Conservation (phyloP, 2,329 filamentous ascomycete genomes). For the Aspergillus bombycis region DNA sequence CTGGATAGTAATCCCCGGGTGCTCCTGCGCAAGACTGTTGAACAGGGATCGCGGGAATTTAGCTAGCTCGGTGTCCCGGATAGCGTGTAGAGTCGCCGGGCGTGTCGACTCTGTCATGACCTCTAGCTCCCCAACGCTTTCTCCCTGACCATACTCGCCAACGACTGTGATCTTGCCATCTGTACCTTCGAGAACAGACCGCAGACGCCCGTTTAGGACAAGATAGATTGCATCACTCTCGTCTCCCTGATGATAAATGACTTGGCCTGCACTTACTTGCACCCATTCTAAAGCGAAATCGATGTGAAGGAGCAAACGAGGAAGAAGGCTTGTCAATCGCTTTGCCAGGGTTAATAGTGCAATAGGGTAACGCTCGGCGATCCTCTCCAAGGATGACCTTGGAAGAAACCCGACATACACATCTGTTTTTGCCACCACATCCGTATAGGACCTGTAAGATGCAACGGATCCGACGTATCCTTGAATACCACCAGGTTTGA, state of each 20-base stretch:
- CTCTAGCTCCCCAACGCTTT: conserved; percentile 95
- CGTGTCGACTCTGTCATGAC: conserved; percentile 92
- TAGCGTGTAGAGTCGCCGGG: conserved; percentile 91
- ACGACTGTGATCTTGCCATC: conserved; percentile 82
- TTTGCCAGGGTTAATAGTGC: conserved; percentile 96
- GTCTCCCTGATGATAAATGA: conserved; percentile 90
- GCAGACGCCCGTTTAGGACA: conserved; percentile 87
- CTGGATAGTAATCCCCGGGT: conserved; percentile 97
- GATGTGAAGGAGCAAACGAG: conserved; percentile 89
- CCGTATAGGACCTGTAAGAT: conserved; percentile 93
- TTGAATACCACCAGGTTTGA: conserved; percentile 91
- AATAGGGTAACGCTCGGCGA: conserved; percentile 90
- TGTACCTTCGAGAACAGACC: conserved; percentile 79
- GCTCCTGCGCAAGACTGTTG: conserved; percentile 95
- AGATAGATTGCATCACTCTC: conserved; percentile 99
- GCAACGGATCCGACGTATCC: conserved; percentile 95
- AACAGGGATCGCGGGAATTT: conserved; percentile 96
- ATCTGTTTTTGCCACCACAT: conserved; percentile 96
- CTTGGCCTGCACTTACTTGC: conserved; percentile 91
- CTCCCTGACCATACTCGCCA: conserved; percentile 93
- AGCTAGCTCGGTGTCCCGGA: conserved; percentile 92
- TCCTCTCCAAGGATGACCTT: conserved; percentile 79
- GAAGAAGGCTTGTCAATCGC: conserved; percentile 83
- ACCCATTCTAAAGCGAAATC: conserved; percentile 99
- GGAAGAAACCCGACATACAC: conserved; percentile 97